Conservation (phyloP, 179 eudicot species). For the Heliamphora pulchella region DNA sequence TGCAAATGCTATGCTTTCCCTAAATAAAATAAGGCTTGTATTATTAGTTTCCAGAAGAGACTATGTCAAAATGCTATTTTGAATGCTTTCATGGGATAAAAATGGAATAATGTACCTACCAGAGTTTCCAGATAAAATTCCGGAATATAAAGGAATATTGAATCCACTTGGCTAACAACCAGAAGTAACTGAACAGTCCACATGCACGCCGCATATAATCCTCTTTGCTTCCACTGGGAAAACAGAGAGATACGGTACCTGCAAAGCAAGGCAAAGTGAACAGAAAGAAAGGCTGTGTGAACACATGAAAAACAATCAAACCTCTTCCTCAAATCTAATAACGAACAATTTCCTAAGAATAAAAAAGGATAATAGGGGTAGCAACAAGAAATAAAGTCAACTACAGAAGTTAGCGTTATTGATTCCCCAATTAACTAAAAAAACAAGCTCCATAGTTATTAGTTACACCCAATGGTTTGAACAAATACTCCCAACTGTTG, state of each 20-base stretch:
- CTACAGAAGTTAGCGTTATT: background rate
- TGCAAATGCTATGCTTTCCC: background rate
- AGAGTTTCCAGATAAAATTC: constrained; percentile 86
- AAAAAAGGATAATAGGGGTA: background rate
- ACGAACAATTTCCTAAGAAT: background rate
- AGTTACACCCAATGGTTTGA: background rate
- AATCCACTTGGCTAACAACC: constrained; percentile 75
- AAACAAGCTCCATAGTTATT: background rate
- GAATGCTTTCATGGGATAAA: background rate
- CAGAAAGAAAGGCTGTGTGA: background rate
- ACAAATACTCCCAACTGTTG: background rate
- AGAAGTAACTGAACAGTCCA: constrained; percentile 85
- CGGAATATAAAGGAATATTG: constrained; percentile 66
- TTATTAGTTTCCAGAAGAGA: background rate
- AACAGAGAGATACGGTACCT: constrained; percentile 84
- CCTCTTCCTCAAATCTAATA: background rate
- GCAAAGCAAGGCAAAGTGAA: constrained; percentile 12
- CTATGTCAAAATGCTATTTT: background rate
- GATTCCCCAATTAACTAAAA: background rate
- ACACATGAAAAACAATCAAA: background rate
- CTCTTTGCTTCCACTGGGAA: constrained; percentile 92
- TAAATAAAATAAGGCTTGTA: background rate
- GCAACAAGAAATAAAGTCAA: background rate
- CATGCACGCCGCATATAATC: constrained; percentile 93
- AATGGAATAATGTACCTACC: constrained; percentile 33